Base-by-base conservation (phyloP, 2,329 filamentous ascomycete species). In the Stagonosporopsis vannaccii region DNA sequence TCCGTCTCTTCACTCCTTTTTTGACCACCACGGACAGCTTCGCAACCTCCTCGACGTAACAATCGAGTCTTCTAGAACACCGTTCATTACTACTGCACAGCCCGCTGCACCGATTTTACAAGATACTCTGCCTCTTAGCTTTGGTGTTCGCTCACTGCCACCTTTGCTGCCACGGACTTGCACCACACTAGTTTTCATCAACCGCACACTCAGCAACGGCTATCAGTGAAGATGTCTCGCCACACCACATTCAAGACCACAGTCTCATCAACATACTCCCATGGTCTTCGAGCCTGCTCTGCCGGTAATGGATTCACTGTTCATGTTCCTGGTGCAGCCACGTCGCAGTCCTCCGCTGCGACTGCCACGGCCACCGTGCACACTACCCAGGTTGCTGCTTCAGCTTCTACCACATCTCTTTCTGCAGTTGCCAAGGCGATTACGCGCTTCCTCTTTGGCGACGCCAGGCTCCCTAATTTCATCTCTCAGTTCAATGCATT, bases 401-500 rank as follows among this genome's bases (percentile, higher is more conserved):
- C n/a, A n/a, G n/a, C n/a, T n/a, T n/a, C n/a, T n/a, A n/a, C n/a
- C n/a, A n/a, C n/a, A n/a, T 22, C 60, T 0, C 43, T 61, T 11
- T 50, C 36, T 9, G 15, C 36, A 12, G 48, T 49, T 7, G 53
- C 58, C 13, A 59, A 57, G 19, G 32, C 36, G 1, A 33, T 63
- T 41, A 54, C 60, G 0, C 15, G 19, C 11, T 61, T 50, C 40
- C 35, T 67, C 23, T 42, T 61, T 22, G 40, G 49, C 11, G 41
- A 55, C 9, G 30, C 17, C 2, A 33, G 17, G 6, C 44, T 65
- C 6, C 60, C 63, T 11, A 13, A 11, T 2, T 20, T 36, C 25
- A 51, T 62, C 6, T 22, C 48, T 2, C 37, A 45, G 6, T 52
- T 57, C 26, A 47, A 33, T 8, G 30, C 23, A 4, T 35, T 62